A percentile compares a stretch with the other conserved stretches of the same genome.
Evolutionary conservation across 495 filamentous ascomycete species (phyloP).

Genomic region (Rusavskia elegans): DNA sequence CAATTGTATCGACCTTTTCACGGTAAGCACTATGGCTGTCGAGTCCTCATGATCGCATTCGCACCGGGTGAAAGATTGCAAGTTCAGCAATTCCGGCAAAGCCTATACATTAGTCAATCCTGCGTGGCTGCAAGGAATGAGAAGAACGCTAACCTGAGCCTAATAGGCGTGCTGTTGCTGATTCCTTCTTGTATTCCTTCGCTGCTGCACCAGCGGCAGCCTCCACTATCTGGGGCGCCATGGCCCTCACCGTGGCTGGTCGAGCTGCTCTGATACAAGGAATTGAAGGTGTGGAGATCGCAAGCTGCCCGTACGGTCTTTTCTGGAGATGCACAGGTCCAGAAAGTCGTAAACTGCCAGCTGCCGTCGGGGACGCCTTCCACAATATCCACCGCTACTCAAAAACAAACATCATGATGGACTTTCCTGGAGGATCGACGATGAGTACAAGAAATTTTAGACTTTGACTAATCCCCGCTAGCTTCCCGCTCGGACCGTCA

Average conservation of each 20-base stretch:
- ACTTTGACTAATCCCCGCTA: background rate
- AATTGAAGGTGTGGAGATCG: too few relatives aligned
- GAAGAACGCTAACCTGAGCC: constrained; percentile 58
- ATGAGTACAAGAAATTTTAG: background rate
- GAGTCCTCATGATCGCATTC: constrained; percentile 1
- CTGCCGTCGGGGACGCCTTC: background rate
- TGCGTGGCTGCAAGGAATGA: too few relatives aligned
- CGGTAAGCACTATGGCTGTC: background rate
- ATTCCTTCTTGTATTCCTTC: constrained; percentile 71
- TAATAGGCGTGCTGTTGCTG: constrained; percentile 66
- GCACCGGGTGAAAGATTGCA: constrained; percentile 88
- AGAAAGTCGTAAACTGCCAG: background rate
- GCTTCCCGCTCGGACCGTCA: background rate
- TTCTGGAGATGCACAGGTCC: too few relatives aligned
- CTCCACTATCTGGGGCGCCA: constrained; percentile 35
- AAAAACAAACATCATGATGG: too few relatives aligned
- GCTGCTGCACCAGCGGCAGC: constrained; percentile 33
- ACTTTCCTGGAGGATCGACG: too few relatives aligned
- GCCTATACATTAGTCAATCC: constrained; percentile 32
- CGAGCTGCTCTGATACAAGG: too few relatives aligned
- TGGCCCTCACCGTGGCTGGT: constrained; percentile 4
- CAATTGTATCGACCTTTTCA: constrained; percentile 81
- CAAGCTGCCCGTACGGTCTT: too few relatives aligned
- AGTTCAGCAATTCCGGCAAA: constrained; percentile 92
- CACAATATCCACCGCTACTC: background rate